A percentile compares a stretch with the other conserved stretches of the same genome.
phyloP scores from a whole-genome alignment of 495 filamentous ascomycete genomes.

The Annulohypoxylon maeteangense region DNA sequence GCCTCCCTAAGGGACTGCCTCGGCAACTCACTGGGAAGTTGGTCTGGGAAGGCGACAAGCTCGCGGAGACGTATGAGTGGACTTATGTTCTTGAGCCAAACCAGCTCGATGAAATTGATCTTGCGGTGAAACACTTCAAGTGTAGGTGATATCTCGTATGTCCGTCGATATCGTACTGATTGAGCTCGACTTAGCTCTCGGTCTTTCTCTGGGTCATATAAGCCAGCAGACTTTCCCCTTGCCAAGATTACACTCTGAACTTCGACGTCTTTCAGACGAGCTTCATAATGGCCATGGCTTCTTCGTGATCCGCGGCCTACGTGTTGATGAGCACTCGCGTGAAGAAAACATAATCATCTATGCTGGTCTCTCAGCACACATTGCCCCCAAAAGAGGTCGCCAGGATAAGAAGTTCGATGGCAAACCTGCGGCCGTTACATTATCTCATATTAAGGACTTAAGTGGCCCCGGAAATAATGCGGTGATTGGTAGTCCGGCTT shows the following conservation, averaged over 20 bases:
- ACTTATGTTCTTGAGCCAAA: conserved; percentile 56
- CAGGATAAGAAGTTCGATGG: conserved; percentile 58
- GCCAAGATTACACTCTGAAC: conserved; percentile 56
- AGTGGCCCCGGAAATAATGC: conserved; percentile 50
- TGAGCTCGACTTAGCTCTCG: conserved; percentile 51
- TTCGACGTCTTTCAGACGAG: conserved; percentile 63
- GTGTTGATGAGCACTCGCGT: conserved; percentile 57
- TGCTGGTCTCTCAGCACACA: conserved; percentile 65
- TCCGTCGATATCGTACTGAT: background rate
- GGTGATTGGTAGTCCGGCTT: conserved; percentile 61
- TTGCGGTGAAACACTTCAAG: conserved; percentile 66
- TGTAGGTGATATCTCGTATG: conserved; percentile 43
- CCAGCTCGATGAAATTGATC: conserved; percentile 66
- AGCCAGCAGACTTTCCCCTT: conserved; percentile 67
- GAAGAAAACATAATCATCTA: conserved; percentile 72
- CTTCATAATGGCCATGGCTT: conserved; percentile 69
- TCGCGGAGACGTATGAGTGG: conserved; percentile 63
- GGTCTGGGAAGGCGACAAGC: conserved; percentile 67
- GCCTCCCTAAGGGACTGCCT: conserved; percentile 63
- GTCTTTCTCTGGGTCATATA: conserved; percentile 59
- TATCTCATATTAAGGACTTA: conserved; percentile 69
- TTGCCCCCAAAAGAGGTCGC: conserved; percentile 64
- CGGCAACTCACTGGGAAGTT: conserved; percentile 57
- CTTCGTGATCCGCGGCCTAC: conserved; percentile 67
- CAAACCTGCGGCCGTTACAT: conserved; percentile 53